Conservation (phyloP, 805 yeast species). For the Ogataea ramenticola region DNA sequence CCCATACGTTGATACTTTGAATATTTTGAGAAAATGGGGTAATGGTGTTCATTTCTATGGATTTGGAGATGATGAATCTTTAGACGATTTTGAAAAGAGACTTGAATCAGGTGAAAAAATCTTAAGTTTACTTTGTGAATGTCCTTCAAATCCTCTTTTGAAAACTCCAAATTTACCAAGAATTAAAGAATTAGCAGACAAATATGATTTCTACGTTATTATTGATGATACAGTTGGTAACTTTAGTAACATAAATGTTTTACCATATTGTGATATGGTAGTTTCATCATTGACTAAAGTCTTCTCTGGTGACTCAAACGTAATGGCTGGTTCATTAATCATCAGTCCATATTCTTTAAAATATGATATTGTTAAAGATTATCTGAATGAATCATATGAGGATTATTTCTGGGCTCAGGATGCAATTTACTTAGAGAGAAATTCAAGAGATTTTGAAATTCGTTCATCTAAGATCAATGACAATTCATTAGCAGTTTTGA, state of each 20-base stretch:
- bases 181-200: slow-evolving; percentile 57
- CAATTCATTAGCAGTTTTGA: slow-evolving; percentile 48
- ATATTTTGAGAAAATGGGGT: slow-evolving; percentile 82
- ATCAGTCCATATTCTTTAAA: slow-evolving; percentile 58
- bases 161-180: slow-evolving; percentile 72
- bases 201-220: slow-evolving; percentile 69
- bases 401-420: slow-evolving; percentile 91
- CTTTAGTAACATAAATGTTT: slow-evolving; percentile 71
- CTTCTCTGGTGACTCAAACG: slow-evolving; percentile 91
- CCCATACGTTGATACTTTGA: slow-evolving; percentile 90
- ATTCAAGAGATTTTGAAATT: slow-evolving; percentile 78
- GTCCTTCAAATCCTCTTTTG: slow-evolving; percentile 91
- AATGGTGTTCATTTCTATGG: slow-evolving; percentile 87
- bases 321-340: slow-evolving; percentile 87
- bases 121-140: slow-evolving; percentile 81
- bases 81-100: slow-evolving; percentile 55
- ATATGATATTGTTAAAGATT: slow-evolving; percentile 43
- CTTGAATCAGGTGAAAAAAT: slow-evolving; percentile 60
- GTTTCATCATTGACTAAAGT: slow-evolving; percentile 86
- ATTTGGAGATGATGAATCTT: slow-evolving; percentile 64
- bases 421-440: slow-evolving; percentile 84
- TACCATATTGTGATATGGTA: slow-evolving; percentile 80
- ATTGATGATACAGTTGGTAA: slow-evolving; percentile 96
- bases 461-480: slow-evolving; percentile 53
- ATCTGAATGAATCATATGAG: slow-evolving; percentile 48